Evolutionary conservation across 2,329 filamentous ascomycete species (phyloP), one percentile per base, ranked within the genome.

Genomic region (Fusarium piperis): DNA sequence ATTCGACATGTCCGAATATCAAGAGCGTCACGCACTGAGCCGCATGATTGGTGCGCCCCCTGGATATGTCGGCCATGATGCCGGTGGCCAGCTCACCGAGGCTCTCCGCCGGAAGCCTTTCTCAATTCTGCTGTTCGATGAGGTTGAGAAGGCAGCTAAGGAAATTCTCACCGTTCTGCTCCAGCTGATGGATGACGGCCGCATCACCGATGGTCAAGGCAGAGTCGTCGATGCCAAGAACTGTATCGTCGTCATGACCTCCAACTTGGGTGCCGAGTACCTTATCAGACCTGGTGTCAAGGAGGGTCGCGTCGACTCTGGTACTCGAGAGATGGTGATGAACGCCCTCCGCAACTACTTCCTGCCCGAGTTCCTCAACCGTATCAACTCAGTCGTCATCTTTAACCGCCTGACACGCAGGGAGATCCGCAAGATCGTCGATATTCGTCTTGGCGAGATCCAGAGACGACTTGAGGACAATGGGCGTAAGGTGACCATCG

Each of bases 1-100:
- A 39, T 97, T 99, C 84, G 96, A 99, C 81, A 99, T 99, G 96
- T 98, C 95, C 6, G 96, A 99, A 83, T 99, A 99, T 82, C 97
- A 99, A 82, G 96, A 99, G 83, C 92, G 95, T 6, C 96, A 99
- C 81, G 93, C 95, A 1, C 89, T 99, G 15, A 97, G 94, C 80
- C 91, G 96, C 67, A 98, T 99, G 94, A 99, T 99, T 76, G 96
- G 96, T 80, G 95, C 96, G 20, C 96, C 96, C 20, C 96, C 96
- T 6, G 96, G 96, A 71, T 99, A 99, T 75, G 95, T 99, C 66
- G 96, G 96, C 16, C 95, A 99, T 80, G 96, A 99, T 78, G 91
- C 96, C 33, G 96, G 96, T 75, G 96, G 96, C 59, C 96, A 99
- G 81, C 89, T 99, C 60, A 99, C 96, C 0, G 96, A 99, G 84